Evolutionary conservation across 148 eudicot genomes (phyloP).

Genomic region (Camellia japonica): DNA sequence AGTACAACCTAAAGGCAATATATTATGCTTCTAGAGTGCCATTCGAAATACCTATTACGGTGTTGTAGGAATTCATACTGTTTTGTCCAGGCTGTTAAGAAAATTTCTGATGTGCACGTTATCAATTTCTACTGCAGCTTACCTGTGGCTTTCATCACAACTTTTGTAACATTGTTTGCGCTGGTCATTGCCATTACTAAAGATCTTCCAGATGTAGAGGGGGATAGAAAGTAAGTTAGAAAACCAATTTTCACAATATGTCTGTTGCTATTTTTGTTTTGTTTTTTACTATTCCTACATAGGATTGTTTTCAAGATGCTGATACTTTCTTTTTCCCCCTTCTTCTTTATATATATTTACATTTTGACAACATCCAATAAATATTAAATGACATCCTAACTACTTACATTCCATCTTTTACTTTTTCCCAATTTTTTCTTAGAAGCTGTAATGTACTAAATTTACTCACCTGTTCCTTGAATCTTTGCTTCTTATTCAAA

Average conservation of each 20-base stretch:
- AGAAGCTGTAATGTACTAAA: neutral
- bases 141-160: conserved; percentile 92
- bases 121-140: conserved; percentile 53
- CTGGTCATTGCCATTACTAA: conserved; percentile 98
- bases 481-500: neutral
- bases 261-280: conserved; percentile 15
- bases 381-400: no score
- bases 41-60: neutral
- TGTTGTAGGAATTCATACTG: neutral
- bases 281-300: neutral
- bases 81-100: neutral
- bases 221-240: conserved; percentile 88
- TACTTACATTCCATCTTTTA: no score
- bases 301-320: neutral
- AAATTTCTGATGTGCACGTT: conserved; percentile 1
- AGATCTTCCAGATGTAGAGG: conserved; percentile 99
- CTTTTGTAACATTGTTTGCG: conserved; percentile 88
- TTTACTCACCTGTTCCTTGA: neutral
- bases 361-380: no score
- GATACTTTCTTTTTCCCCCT: neutral
- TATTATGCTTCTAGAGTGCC: conserved; percentile 7
- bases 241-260: neutral
- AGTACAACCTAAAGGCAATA: neutral
- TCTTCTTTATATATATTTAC: no score
- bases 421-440: neutral